A percentile compares a stretch with the other conserved stretches of the same genome.
These are phyloP conservation scores for Russula sp. DNA, from an alignment of 768 basidiomycete species.

Conservation along the genomic window DNA sequence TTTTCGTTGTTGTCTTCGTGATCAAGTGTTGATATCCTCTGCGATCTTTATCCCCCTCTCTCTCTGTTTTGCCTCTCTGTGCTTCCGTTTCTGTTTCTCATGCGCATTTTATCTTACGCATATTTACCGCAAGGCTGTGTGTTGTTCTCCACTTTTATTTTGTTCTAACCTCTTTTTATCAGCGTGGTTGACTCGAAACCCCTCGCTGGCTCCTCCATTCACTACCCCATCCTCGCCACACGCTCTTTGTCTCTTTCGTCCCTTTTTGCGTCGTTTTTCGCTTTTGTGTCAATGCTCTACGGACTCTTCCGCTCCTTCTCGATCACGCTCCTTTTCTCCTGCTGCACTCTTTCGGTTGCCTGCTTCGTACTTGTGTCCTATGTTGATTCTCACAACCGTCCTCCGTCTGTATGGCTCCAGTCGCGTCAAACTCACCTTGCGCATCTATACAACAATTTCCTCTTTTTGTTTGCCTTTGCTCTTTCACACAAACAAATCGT, in stretches of 20 bases:
- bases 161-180: neutral
- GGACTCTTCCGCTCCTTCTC: constrained; percentile 12
- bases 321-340: constrained; percentile 2
- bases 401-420: constrained; percentile 4
- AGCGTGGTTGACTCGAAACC: neutral
- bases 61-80: neutral
- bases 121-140: constrained; percentile 22
- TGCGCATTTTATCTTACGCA: constrained; percentile 23
- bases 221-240: neutral
- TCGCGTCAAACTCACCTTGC: constrained; percentile 2
- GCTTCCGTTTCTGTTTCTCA: neutral
- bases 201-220: neutral
- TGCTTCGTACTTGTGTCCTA: neutral
- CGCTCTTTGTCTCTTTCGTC: neutral
- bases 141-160: neutral
- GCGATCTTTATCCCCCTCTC: constrained; percentile 3
- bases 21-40: constrained; percentile 17
- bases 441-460: constrained; percentile 16
- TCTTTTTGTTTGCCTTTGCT: constrained; percentile 3
- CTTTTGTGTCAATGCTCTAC: constrained; percentile 1
- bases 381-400: neutral
- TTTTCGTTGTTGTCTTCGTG: constrained; percentile 9
- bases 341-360: neutral
- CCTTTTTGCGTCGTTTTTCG: neutral
- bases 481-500: constrained; percentile 6